Percentiles rank a stretch among this genome's conserved stretches.
Evolutionary conservation across 805 yeast species (phyloP).

Genomic region (Candida argentea): DNA sequence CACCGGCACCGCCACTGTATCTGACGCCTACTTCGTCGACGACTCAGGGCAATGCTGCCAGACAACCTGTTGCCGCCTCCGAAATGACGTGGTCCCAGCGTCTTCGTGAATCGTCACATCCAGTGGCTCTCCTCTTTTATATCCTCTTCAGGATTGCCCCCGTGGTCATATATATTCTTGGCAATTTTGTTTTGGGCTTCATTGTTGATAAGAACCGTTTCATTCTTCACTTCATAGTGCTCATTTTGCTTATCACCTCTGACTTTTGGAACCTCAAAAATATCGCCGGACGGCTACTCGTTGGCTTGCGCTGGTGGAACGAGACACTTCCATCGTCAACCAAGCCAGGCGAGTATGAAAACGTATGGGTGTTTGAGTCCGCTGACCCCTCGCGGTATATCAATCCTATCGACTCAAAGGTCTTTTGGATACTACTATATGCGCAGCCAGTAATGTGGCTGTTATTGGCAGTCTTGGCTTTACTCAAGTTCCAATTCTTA

Average conservation of each 20-base stretch:
- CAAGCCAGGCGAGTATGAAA: slow-evolving; percentile 41
- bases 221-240: slow-evolving; percentile 68
- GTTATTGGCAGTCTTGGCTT: slow-evolving; percentile 63
- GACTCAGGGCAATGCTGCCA: not conserved
- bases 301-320: slow-evolving; percentile 97
- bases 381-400: slow-evolving; percentile 64
- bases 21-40: not conserved
- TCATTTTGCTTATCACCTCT: slow-evolving; percentile 67
- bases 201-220: slow-evolving; percentile 29
- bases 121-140: slow-evolving; percentile 62
- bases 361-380: slow-evolving; percentile 81
- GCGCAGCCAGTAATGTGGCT: slow-evolving; percentile 69
- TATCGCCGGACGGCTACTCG: slow-evolving; percentile 79
- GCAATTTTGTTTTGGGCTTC: slow-evolving; percentile 49
- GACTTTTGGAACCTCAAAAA: slow-evolving; percentile 94
- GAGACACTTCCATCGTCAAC: slow-evolving; percentile 43
- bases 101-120: slow-evolving; percentile 67
- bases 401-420: slow-evolving; percentile 85
- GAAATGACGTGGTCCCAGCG: slow-evolving; percentile 16
- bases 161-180: slow-evolving; percentile 57
- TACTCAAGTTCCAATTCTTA: slow-evolving; percentile 66
- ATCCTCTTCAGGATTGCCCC: slow-evolving; percentile 56
- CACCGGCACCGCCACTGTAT: slow-evolving; percentile 1
- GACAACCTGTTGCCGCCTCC: not conserved
- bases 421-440: slow-evolving; percentile 79